Conservation (phyloP, 2,329 filamentous ascomycete genomes). For the Stromatinia cepivora region DNA sequence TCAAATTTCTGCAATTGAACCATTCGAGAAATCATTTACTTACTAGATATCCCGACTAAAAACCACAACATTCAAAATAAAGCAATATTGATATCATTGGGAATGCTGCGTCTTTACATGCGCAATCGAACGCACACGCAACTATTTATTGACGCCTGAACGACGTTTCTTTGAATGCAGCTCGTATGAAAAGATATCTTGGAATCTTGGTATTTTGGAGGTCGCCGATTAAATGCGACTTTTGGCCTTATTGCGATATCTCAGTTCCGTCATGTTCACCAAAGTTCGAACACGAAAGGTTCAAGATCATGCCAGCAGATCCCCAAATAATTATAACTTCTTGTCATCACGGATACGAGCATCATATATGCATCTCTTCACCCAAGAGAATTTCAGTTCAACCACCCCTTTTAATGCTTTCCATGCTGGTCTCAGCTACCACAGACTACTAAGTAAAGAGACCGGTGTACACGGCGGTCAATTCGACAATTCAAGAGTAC, state of each 20-base stretch:
- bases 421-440: slow-evolving; percentile 18
- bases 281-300: slow-evolving; percentile 8
- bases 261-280: slow-evolving; percentile 24
- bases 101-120: slow-evolving; percentile 4
- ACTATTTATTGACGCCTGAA: neutral
- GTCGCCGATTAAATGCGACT: slow-evolving; percentile 13
- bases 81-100: neutral
- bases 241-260: slow-evolving; percentile 17
- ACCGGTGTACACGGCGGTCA: slow-evolving; percentile 10
- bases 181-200: slow-evolving; percentile 3
- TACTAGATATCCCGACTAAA: neutral
- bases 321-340: slow-evolving; percentile 24
- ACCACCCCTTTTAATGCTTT: slow-evolving; percentile 20
- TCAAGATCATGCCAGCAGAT: slow-evolving; percentile 22
- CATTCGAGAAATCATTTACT: neutral
- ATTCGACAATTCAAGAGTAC: slow-evolving; percentile 1
- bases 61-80: neutral
- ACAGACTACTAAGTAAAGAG: neutral
- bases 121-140: neutral
- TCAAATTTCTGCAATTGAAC: neutral
- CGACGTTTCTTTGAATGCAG: slow-evolving; percentile 1
- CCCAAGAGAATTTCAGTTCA: slow-evolving; percentile 19
- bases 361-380: slow-evolving; percentile 12
- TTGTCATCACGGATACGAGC: slow-evolving; percentile 21
- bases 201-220: slow-evolving; percentile 4